A percentile compares a stretch with the other conserved stretches of the same genome.
phyloP scores from a whole-genome alignment of 805 yeast species.

The Metschnikowia kunwiensis region DNA sequence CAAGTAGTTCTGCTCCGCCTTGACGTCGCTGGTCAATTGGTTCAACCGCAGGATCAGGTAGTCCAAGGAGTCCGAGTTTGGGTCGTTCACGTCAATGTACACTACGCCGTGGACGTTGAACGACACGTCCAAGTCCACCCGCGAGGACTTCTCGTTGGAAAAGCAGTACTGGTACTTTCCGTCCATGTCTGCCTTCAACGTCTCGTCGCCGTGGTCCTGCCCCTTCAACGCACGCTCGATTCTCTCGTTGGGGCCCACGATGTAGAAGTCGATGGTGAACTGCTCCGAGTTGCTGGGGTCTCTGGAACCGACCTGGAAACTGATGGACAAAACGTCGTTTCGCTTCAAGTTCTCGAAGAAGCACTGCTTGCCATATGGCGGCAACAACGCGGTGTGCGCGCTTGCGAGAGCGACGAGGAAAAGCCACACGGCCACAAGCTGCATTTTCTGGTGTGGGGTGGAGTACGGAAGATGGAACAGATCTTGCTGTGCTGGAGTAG shows the following conservation, averaged over 20 bases:
- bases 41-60: constrained; percentile 73
- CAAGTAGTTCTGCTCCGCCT: constrained; percentile 88
- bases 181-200: constrained; percentile 56
- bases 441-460: too few species aligned
- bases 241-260: constrained; percentile 43
- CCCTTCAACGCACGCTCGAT: constrained; percentile 49
- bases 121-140: constrained; percentile 83
- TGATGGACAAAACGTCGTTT: constrained; percentile 82
- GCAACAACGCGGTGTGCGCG: constrained; percentile 81
- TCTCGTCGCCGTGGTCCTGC: constrained; percentile 78
- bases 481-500: too few species aligned
- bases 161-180: constrained; percentile 90
- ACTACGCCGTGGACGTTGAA: constrained; percentile 94
- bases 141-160: constrained; percentile 73
- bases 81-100: constrained; percentile 75
- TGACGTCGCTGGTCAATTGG: constrained; percentile 78
- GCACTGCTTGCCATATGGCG: constrained; percentile 83
- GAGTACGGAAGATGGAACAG: too few species aligned
- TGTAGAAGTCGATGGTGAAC: constrained; percentile 59
- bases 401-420: constrained; percentile 19
- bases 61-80: constrained; percentile 75
- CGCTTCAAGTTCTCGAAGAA: constrained; percentile 78
- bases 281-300: constrained; percentile 69
- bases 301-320: constrained; percentile 93
- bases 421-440: constrained; percentile 13